Conservation (phyloP, 495 filamentous ascomycete genomes). For the Durotheca rogersii region DNA sequence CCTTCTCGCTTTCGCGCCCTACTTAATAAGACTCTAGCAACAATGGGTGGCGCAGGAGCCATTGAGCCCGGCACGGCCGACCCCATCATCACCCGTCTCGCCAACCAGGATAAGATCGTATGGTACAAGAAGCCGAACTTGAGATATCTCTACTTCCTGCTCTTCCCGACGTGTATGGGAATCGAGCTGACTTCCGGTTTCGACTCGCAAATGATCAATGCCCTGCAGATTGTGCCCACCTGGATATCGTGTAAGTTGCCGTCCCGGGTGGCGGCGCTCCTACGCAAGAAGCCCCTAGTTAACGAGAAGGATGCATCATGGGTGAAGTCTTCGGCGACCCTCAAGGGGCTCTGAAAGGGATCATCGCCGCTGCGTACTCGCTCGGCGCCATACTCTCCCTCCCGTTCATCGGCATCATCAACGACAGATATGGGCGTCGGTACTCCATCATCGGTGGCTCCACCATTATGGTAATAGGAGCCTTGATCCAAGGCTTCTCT, state of each 20-base stretch:
- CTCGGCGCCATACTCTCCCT: constrained; percentile 59
- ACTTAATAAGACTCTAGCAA: background rate
- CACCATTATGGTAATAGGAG: constrained; percentile 58
- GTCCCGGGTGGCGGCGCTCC: background rate
- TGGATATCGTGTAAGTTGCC: constrained; percentile 55
- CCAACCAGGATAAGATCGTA: constrained; percentile 49
- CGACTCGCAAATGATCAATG: constrained; percentile 66
- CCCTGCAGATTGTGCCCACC: constrained; percentile 57
- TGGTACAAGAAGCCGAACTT: constrained; percentile 69
- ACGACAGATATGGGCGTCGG: constrained; percentile 59
- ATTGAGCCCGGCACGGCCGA: constrained; percentile 35
- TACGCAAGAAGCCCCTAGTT: background rate
- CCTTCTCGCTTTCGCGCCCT: too few relatives aligned
- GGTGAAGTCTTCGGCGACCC: constrained; percentile 41
- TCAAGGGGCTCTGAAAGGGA: constrained; percentile 44
- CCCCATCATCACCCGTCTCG: constrained; percentile 47
- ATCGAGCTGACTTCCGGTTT: constrained; percentile 69
- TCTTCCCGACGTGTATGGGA: constrained; percentile 64
- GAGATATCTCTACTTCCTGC: constrained; percentile 59
- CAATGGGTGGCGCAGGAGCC: constrained; percentile 25
- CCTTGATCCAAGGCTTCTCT: constrained; percentile 51
- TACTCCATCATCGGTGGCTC: constrained; percentile 61
- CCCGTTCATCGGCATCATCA: constrained; percentile 57
- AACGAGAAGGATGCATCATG: background rate
- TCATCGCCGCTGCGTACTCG: constrained; percentile 51